Base-by-base conservation (phyloP, 2,329 filamentous ascomycete genomes). In the Periconia sp. region DNA sequence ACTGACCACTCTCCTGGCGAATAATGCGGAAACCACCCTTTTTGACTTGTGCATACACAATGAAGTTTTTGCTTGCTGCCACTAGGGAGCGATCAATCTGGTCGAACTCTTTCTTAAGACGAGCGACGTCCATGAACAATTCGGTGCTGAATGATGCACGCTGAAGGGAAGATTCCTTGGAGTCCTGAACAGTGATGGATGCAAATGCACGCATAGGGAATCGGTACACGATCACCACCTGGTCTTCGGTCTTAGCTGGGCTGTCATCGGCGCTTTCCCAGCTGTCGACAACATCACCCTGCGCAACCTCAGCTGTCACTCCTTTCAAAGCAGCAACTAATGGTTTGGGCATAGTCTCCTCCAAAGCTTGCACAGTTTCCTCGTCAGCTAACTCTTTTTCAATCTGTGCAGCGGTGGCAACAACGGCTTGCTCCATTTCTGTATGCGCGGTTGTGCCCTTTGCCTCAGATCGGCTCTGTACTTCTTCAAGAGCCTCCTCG, bases 201-300 rank as follows among this genome's bases (percentile, higher is more conserved):
- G 96, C 92, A 82, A 95, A 99, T 3, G 94, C 94, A 74, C 89
- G 91, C 88, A 99, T 91, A 15, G 94, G 94, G 73, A 99, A 96
- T 74, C 96, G 96, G 79, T 90, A 94, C 45, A 97, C 92, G 70
- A 85, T 87, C 60, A 96, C 85, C 23, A 86, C 81, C 44, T 84
- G 75, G 48, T 85, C 82, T 54, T 86, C 85, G 61, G 88, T 86
- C 71, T 91, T 89, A 33, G 85, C 82, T 45, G 68, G 85, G 81
- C 68, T 86, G 55, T 89, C 88, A 58, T 88, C 86, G 51, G 84
- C 90, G 59, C 88, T 95, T 78, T 96, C 92, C 92, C 92, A 96
- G 75, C 87, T 92, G 60, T 96, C 92, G n/a, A 86, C 89, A 45
- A 92, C 81, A 19, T 80, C 74, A 47, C 74, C 79, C 40, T 82